Evolutionary conservation across 306 rosid genomes (phyloP).

Genomic region (Betula pendula): DNA sequence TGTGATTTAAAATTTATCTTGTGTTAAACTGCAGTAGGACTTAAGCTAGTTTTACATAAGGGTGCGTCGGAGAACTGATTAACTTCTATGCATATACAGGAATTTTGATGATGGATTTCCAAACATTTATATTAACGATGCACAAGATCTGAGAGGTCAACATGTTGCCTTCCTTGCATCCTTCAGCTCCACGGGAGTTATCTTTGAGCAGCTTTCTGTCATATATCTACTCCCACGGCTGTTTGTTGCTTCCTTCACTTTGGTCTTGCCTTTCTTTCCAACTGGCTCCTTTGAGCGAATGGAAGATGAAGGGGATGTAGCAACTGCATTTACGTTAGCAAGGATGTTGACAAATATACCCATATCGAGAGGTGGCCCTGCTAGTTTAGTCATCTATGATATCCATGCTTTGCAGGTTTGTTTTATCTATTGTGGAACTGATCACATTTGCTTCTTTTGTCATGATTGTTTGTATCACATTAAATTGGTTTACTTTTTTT

Average conservation of each 20-base stretch:
- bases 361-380: slow-evolving; percentile 94
- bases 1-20: background rate
- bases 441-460: slow-evolving; percentile 17
- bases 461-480: background rate
- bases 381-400: slow-evolving; percentile 87
- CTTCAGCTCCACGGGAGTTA: slow-evolving; percentile 85
- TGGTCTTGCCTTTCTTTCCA: slow-evolving; percentile 97
- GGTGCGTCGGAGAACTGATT: slow-evolving; percentile 24
- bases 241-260: slow-evolving; percentile 89
- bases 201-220: slow-evolving; percentile 95
- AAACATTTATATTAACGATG: slow-evolving; percentile 74
- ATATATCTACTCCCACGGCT: slow-evolving; percentile 87
- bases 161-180: slow-evolving; percentile 93
- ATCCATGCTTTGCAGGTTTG: slow-evolving; percentile 97
- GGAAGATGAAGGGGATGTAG: slow-evolving; percentile 99
- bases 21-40: background rate
- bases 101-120: slow-evolving; percentile 94
- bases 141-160: slow-evolving; percentile 93
- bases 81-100: slow-evolving; percentile 52
- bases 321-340: slow-evolving; percentile 96
- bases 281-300: slow-evolving; percentile 98
- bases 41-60: background rate
- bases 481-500: background rate
- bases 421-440: slow-evolving; percentile 13
- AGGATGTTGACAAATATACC: slow-evolving; percentile 94